Evolutionary conservation across 2,329 filamentous ascomycete species (phyloP).

Genomic region (Pseudocercospora ulei): DNA sequence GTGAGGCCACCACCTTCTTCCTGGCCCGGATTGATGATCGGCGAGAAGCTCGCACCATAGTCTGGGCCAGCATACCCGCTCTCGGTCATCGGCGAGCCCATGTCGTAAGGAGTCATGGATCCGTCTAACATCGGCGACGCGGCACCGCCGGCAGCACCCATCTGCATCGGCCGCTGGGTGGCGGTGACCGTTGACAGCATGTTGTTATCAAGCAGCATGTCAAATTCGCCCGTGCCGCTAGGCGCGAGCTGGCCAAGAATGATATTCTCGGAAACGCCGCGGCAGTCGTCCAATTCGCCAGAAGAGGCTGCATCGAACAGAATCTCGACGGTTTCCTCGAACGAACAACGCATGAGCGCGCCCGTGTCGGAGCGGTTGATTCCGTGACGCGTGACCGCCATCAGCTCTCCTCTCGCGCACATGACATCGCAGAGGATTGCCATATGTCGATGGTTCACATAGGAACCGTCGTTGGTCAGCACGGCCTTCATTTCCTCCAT

Average conservation of each 20-base stretch:
- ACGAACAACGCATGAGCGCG: constrained; percentile 97
- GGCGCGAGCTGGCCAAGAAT: constrained; percentile 96
- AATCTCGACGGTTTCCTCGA: constrained; percentile 98
- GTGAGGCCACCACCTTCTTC: constrained; percentile 48
- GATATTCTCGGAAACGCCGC: constrained; percentile 96
- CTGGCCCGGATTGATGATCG: constrained; percentile 58
- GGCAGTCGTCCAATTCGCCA: constrained; percentile 93
- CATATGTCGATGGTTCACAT: constrained; percentile 97
- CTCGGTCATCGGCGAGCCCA: constrained; percentile 54
- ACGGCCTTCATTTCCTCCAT: constrained; percentile 84
- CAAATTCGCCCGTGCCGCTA: constrained; percentile 92
- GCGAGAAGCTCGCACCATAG: constrained; percentile 58
- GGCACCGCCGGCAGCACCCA: constrained; percentile 70
- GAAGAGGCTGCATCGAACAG: constrained; percentile 87
- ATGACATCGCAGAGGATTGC: constrained; percentile 93
- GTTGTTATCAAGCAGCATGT: constrained; percentile 82
- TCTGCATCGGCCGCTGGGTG: constrained; percentile 42
- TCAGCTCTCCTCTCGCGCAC: constrained; percentile 88
- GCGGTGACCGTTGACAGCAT: constrained; percentile 95
- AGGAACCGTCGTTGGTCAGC: constrained; percentile 95
- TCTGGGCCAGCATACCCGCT: constrained; percentile 52
- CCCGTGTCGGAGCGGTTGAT: constrained; percentile 98
- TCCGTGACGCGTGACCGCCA: constrained; percentile 93
- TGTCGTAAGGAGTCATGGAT: constrained; percentile 87
- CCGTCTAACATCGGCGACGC: constrained; percentile 55